Base-by-base conservation (phyloP, 345 rosid genomes). In the Clausena lansium region DNA sequence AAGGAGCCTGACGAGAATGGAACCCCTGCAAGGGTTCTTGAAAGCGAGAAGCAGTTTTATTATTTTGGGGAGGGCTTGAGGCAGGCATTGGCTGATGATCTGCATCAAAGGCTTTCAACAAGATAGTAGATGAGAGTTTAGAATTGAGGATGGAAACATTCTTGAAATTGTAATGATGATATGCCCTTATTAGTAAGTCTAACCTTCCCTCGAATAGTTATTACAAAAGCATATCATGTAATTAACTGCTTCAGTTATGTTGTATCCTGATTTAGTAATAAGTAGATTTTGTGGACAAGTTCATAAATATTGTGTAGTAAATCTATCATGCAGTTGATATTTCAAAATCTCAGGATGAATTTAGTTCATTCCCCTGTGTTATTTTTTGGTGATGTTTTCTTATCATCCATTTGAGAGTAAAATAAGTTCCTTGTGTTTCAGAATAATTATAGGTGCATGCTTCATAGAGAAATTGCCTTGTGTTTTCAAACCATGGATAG, bases 61-160 rank as follows among this genome's bases (percentile, higher is more conserved):
- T 96, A 89, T 80, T 89, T 84, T 8, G 98, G 99, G 8, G 91
- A 89, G 81, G 88, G 90, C 81, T 78, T 96, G 89, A 91, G 99
- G 86, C 97, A 96, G 84, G 98, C 95, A 33, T 85, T 96, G 87
- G 93, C 97, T 2, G 97, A 96, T 66, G 98, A 96, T 83, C 82
- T 96, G 90, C 99, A 94, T 74, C 95, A 92, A 80, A 92, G 93
- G 85, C 98, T 92, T 77, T 91, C 99, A 0, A 80, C 95, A 1
- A 88, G 98, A 82, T 92, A 86, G 85, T 38, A 76, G 64, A 20
- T 59, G 55, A 57, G 36, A 36, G 62, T 54, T 60, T 25, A 55
- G 50, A 66, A 45, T 15, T 33, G 71, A 24, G 68, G 30, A 59
- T 58, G 15, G n/a, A 38, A 65, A 10, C 41, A 52, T 45, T 22